Percentiles rank a stretch among this genome's conserved stretches.
phyloP scores from a whole-genome alignment of 768 basidiomycete genomes.

The Saitozyma podzolica region DNA sequence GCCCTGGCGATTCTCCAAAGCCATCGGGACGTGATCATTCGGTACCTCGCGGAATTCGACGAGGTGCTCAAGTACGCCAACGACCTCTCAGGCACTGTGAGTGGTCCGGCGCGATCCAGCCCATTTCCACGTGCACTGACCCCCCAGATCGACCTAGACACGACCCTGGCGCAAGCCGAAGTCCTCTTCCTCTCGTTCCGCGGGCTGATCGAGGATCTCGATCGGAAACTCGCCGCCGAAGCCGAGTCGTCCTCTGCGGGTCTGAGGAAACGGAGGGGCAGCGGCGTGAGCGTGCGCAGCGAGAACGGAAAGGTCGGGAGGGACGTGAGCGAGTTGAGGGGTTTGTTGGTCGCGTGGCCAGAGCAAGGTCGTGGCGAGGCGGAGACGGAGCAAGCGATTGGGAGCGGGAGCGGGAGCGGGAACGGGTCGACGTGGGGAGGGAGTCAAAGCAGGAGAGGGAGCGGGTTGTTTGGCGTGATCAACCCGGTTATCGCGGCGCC shows the following conservation, averaged over 20 bases:
- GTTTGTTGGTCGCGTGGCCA: constrained; percentile 2
- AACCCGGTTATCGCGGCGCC: not conserved
- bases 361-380: not conserved
- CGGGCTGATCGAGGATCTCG: constrained; percentile 83
- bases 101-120: constrained; percentile 8
- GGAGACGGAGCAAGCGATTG: too few species aligned
- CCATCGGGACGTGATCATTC: constrained; percentile 89
- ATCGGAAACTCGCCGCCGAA: constrained; percentile 47
- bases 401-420: too few species aligned
- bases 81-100: constrained; percentile 45
- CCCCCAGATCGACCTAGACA: constrained; percentile 78
- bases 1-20: constrained; percentile 92
- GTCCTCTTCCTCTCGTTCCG: constrained; percentile 91
- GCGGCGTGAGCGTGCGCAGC: constrained; percentile 7
- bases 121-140: not conserved
- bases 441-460: too few species aligned
- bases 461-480: not conserved
- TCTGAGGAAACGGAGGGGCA: constrained; percentile 9
- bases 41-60: constrained; percentile 76
- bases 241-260: not conserved
- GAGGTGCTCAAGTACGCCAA: constrained; percentile 60
- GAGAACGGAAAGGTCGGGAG: constrained; percentile 12
- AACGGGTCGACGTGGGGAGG: too few species aligned
- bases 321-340: constrained; percentile 12
- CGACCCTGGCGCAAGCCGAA: constrained; percentile 92